A percentile compares a stretch with the other conserved stretches of the same genome.
phyloP scores from a whole-genome alignment of 306 rosid genomes.

The Corylus avellana region DNA sequence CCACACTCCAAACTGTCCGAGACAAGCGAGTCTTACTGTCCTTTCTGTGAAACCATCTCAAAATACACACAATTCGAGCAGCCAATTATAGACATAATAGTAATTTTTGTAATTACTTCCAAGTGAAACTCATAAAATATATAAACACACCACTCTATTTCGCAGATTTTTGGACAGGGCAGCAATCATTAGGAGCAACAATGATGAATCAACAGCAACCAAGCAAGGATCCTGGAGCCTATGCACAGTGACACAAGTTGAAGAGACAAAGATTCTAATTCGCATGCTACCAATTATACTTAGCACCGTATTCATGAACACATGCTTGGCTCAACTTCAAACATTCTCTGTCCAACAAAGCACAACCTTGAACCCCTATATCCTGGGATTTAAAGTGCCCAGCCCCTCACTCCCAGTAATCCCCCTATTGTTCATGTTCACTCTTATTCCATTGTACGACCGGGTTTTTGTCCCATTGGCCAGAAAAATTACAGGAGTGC shows the following conservation, averaged over 20 bases:
- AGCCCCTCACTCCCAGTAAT: conserved; percentile 68
- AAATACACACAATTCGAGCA: too few species aligned
- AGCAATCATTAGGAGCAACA: conserved; percentile 40
- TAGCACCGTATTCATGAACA: conserved; percentile 76
- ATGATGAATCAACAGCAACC: conserved; percentile 14
- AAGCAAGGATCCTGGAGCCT: conserved; percentile 54
- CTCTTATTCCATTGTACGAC: conserved; percentile 71
- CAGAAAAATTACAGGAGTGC: conserved; percentile 72
- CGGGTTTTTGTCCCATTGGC: conserved; percentile 60
- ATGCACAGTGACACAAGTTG: conserved; percentile 84
- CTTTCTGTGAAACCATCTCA: too few species aligned
- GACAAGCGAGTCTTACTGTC: too few species aligned
- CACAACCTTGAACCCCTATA: conserved; percentile 56
- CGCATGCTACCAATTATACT: conserved; percentile 85
- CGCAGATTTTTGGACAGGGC: conserved; percentile 73
- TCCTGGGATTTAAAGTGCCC: conserved; percentile 64
- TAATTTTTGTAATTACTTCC: neutral
- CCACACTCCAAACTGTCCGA: too few species aligned
- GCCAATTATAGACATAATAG: neutral
- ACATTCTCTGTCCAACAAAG: conserved; percentile 78
- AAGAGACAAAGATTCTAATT: conserved; percentile 78
- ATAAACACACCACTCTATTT: neutral
- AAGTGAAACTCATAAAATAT: neutral
- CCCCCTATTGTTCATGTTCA: conserved; percentile 59
- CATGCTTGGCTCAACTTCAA: conserved; percentile 90